Base-by-base conservation (phyloP, 305 asterid genomes). In the Rubia balearica region DNA sequence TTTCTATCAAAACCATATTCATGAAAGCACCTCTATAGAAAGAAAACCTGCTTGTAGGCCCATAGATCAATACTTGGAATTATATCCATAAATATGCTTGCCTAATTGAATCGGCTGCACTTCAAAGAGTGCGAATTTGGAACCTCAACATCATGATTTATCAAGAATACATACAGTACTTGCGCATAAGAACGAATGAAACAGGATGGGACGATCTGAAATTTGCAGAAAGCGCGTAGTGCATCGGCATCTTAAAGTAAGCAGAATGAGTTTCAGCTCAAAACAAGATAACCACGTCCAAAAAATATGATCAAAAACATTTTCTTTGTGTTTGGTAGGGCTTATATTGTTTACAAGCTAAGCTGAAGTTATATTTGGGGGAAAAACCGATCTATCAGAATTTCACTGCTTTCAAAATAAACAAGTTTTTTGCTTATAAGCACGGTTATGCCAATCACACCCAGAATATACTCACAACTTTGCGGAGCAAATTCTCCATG, bases 401-500 rank as follows among this genome's bases (percentile, higher is more conserved):
- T 30, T 3, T 30, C 33, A 1, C 33, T 30, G 2, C 33, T 30
- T 30, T 30, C 33, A 30, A 30, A 30, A 30, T 30, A 30, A 30
- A 30, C 3, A 1, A 3, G 33, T 30, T 30, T 30, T 30, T n/a
- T n/a, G n/a, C n/a, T n/a, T n/a, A n/a, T n/a, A n/a, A n/a, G n/a
- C n/a, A n/a, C n/a, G n/a, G n/a, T n/a, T n/a, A n/a, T n/a, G n/a
- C 33, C 33, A 30, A 17, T 2, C 60, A 55, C 24, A 61, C 5
- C 8, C 33, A 19, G 14, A 62, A 64, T 61, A n/a, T 71, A 55
- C 76, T 73, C 49, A 73, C 76, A 8, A 65, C 57, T 73, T 42
- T 55, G 45, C 67, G 49, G 16, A 65, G 19, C 76, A 65, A 22
- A 65, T 73, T 17, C 71, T 65, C 71, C 71, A 73, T 55, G 17